These are phyloP conservation scores for Fusarium phyllophilum DNA, from an alignment of 2,329 filamentous ascomycete genomes.

Conservation along the genomic window DNA sequence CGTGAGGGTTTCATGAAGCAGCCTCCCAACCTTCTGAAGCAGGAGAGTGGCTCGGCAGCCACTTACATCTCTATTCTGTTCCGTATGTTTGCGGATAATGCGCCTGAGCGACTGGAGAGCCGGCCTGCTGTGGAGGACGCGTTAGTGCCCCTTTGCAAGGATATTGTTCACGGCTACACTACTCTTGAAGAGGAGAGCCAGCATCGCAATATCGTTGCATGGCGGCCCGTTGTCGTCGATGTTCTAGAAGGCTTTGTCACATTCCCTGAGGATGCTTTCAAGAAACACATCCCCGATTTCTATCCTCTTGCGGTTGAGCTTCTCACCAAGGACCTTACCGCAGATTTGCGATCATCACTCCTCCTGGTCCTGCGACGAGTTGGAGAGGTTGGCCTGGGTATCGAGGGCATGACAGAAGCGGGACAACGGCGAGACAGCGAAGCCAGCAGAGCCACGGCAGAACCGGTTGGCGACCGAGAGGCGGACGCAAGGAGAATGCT, in stretches of 20 bases:
- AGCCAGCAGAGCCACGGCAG: conserved; percentile 49
- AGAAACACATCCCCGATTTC: conserved; percentile 81
- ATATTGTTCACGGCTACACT: conserved; percentile 89
- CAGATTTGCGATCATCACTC: conserved; percentile 81
- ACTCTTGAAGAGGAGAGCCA: conserved; percentile 94
- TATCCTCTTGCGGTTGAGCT: conserved; percentile 88
- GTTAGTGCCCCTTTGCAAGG: conserved; percentile 91
- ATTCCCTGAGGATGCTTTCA: conserved; percentile 84
- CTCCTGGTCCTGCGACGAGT: conserved; percentile 82
- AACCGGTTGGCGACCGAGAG: conserved; percentile 44
- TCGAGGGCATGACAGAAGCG: conserved; percentile 58
- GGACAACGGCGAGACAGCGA: conserved; percentile 55
- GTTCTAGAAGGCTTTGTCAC: conserved; percentile 92
- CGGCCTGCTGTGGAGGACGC: conserved; percentile 88
- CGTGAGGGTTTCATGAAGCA: conserved; percentile 99
- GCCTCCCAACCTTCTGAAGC: conserved; percentile 95
- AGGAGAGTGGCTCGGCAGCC: conserved; percentile 90
- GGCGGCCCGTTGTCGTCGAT: conserved; percentile 96
- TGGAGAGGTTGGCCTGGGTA: conserved; percentile 77
- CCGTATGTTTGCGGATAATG: conserved; percentile 94
- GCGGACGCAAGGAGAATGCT: conserved; percentile 51
- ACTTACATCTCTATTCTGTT: conserved; percentile 97
- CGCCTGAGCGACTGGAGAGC: conserved; percentile 81
- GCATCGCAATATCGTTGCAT: conserved; percentile 95
- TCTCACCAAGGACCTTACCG: conserved; percentile 80